Evolutionary conservation across 2,329 filamentous ascomycete genomes (phyloP).

Genomic region (Alternaria gaisen): DNA sequence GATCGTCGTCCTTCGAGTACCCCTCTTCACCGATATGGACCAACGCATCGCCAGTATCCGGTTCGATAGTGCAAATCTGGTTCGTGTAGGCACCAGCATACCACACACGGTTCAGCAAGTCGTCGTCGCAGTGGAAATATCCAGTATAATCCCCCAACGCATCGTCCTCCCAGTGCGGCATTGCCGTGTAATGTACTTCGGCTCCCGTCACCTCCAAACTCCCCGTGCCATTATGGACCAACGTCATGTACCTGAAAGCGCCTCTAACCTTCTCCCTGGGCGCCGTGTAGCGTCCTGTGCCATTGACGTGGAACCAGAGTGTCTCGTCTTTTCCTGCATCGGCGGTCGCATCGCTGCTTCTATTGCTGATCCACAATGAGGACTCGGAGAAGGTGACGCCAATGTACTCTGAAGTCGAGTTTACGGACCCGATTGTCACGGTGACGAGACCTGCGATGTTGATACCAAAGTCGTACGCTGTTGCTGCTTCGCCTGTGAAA

Average conservation of each 20-base stretch:
- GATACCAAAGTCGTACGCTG: constrained; percentile 54
- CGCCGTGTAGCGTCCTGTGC: constrained; percentile 54
- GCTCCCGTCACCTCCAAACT: constrained; percentile 50
- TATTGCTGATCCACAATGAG: constrained; percentile 59
- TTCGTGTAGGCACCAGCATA: constrained; percentile 55
- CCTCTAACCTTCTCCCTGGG: constrained; percentile 55
- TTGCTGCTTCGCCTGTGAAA: constrained; percentile 50
- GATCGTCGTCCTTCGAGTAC: constrained; percentile 29
- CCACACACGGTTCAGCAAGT: constrained; percentile 56
- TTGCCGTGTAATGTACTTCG: constrained; percentile 56
- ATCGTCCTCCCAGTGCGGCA: constrained; percentile 54
- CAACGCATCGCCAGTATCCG: constrained; percentile 47
- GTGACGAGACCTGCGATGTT: constrained; percentile 56
- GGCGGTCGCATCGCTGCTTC: constrained; percentile 57
- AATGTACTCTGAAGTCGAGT: constrained; percentile 49
- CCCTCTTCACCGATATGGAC: constrained; percentile 44
- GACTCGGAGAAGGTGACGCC: constrained; percentile 55
- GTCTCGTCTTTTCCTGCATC: constrained; percentile 59
- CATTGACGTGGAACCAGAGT: constrained; percentile 58
- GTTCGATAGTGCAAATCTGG: constrained; percentile 52
- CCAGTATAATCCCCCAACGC: constrained; percentile 50
- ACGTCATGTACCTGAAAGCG: constrained; percentile 57
- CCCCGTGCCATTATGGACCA: constrained; percentile 56
- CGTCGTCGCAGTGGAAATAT: constrained; percentile 56
- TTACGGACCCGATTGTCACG: constrained; percentile 46